Base-by-base conservation (phyloP, 2,329 filamentous ascomycete genomes). In the Trichoderma guizhouense region DNA sequence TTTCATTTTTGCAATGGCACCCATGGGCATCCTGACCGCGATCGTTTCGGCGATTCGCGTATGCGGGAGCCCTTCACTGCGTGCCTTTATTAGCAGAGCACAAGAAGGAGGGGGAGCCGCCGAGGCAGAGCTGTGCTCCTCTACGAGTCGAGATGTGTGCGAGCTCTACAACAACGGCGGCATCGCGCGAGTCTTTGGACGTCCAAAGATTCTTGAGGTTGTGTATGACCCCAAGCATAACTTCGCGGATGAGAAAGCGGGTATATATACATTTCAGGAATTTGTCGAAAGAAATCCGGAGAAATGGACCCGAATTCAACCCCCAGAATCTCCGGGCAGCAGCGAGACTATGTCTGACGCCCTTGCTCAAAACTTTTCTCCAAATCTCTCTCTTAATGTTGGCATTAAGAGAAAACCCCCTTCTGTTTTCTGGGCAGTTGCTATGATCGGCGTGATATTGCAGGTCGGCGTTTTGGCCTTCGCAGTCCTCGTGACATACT, bases 111-210 rank as follows among this genome's bases (percentile, higher is more conserved):
- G 64, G 1, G 64, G 64, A 2, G 9, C 6, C 3, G 64, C 64
- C 12, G 64, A 67, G 6, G 64, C 64, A 39, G 64, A 67, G 18
- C 51, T 67, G 7, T 67, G 64, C 34, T 67, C 64, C 11, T 67
- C 64, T 21, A 67, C 64, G 7, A 58, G 64, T 7, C 51, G 51
- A 3, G 64, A 67, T 28, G 64, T 67, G 24, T 67, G 64, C 3
- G 64, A 67, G 3, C 64, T 67, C 18, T 58, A 67, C 5, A n/a
- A 67, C 15, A 67, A 67, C 4, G 64, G 64, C 15, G 64, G 21
- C 4, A 67, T 67, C 12, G 51, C 26, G 1, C 6, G 64, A 18
- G 51, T 63, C 26, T 70, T 65, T 39, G 62, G 64, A 0, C 64
- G 64, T 0, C 64, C 64, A 7, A 67, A 67, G 3, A 67, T 67